phyloP scores from a whole-genome alignment of 2,329 filamentous ascomycete genomes.

The Aspergillus fructus region DNA sequence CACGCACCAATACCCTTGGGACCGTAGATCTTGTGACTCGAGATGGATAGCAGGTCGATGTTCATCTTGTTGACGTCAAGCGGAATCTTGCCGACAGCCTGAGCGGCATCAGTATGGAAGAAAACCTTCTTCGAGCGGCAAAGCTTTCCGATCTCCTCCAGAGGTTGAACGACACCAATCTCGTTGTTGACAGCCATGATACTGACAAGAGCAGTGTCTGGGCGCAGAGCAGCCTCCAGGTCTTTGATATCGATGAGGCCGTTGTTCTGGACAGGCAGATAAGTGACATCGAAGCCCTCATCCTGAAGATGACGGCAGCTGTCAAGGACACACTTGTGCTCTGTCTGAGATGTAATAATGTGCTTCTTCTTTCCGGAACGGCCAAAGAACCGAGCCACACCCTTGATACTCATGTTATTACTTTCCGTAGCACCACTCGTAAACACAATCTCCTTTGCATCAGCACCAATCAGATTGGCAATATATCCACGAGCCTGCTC shows the following conservation, averaged over 20 bases:
- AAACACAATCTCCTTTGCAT: conserved; percentile 98
- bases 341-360: conserved; percentile 94
- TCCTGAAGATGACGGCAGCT: conserved; percentile 96
- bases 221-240: conserved; percentile 83
- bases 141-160: conserved; percentile 88
- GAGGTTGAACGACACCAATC: conserved; percentile 96
- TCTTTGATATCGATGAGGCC: conserved; percentile 83
- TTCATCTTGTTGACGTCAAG: conserved; percentile 97
- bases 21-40: conserved; percentile 97
- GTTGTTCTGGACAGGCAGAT: conserved; percentile 82
- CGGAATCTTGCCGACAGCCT: conserved; percentile 98
- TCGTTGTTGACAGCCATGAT: conserved; percentile 99
- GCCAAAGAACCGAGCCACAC: conserved; percentile 92
- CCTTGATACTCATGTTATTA: conserved; percentile 99
- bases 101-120: conserved; percentile 95
- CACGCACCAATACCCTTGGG: conserved; percentile 97
- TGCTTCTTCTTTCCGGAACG: conserved; percentile 95
- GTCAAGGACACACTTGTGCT: conserved; percentile 98
- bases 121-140: conserved; percentile 92
- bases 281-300: conserved; percentile 96
- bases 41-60: conserved; percentile 98
- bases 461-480: conserved; percentile 84
- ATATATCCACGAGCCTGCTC: conserved; percentile 83
- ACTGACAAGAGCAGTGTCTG: conserved; percentile 88
- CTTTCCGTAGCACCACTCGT: conserved; percentile 97